phyloP scores from a whole-genome alignment of 208 protist species.

The Crithidia fasciculata region DNA sequence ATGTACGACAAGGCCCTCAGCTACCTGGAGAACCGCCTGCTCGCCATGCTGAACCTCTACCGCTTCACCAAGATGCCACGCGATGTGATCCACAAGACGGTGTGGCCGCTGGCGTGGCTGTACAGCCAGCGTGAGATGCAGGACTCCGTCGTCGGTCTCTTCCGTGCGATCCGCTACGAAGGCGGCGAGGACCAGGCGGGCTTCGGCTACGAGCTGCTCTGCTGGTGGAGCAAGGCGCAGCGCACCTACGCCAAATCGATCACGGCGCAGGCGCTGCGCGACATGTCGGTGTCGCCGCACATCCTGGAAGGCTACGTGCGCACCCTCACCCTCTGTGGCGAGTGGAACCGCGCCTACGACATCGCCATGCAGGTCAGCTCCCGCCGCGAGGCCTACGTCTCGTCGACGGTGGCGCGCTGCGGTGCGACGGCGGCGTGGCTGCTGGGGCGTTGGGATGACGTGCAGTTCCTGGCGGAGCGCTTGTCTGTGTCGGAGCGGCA shows the following conservation, averaged over 20 bases:
- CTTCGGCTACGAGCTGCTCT: conserved; percentile 86
- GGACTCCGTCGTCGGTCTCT: conserved; percentile 90
- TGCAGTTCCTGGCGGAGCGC: conserved; percentile 72
- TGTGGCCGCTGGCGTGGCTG: conserved; percentile 87
- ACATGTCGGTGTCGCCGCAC: conserved; percentile 41
- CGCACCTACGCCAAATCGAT: conserved; percentile 74
- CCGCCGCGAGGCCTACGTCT: conserved; percentile 34
- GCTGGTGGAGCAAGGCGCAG: conserved; percentile 87
- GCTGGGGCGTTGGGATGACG: conserved; percentile 82
- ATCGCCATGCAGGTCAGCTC: conserved; percentile 58
- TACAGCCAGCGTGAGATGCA: conserved; percentile 93
- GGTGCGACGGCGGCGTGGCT: conserved; percentile 89
- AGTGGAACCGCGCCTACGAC: conserved; percentile 78
- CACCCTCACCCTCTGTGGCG: conserved; percentile 86
- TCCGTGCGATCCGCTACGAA: conserved; percentile 80
- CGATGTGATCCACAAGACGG: conserved; percentile 75
- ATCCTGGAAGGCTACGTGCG: conserved; percentile 84
- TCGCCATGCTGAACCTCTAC: conserved; percentile 67
- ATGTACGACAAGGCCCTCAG: conserved; percentile 93
- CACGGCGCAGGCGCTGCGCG: conserved; percentile 33
- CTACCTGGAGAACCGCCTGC: conserved; percentile 83
- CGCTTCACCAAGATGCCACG: conserved; percentile 74
- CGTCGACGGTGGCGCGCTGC: conserved; percentile 72
- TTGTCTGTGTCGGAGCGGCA: conserved; percentile 72
- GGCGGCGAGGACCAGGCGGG: conserved; percentile 78